These are phyloP conservation scores for Saccharomycopsis fermentans DNA, from an alignment of 805 yeast genomes.

Conservation along the genomic window DNA sequence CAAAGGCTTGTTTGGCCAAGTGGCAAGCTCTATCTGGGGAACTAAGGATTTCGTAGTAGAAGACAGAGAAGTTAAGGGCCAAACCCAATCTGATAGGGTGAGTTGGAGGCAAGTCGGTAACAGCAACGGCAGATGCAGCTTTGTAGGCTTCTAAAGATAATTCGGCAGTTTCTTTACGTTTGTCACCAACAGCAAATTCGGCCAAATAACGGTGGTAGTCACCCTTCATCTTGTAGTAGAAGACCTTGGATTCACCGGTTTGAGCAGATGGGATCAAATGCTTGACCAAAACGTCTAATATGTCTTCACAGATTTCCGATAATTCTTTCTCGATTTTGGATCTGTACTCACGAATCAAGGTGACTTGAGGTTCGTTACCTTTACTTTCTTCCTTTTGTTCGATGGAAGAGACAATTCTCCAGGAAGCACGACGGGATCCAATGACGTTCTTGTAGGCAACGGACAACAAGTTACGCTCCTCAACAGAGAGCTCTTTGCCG, in stretches of 20 bases:
- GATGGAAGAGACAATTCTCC: constrained; percentile 97
- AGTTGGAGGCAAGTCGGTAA: constrained; percentile 94
- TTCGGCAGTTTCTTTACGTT: constrained; percentile 87
- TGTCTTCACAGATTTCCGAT: constrained; percentile 88
- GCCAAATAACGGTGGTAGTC: constrained; percentile 99
- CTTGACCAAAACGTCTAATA: constrained; percentile 74
- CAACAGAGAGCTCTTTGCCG: constrained; percentile 91
- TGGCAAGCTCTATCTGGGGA: constrained; percentile 99
- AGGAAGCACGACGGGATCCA: constrained; percentile 98
- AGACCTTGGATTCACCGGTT: constrained; percentile 95
- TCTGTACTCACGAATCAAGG: constrained; percentile 88
- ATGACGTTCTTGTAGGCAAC: constrained; percentile 98
- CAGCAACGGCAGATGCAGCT: constrained; percentile 94
- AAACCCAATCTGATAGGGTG: constrained; percentile 97
- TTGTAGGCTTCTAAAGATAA: constrained; percentile 90
- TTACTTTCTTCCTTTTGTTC: constrained; percentile 97
- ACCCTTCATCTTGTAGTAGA: constrained; percentile 99
- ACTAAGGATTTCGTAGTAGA: constrained; percentile 95
- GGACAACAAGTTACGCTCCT: constrained; percentile 93
- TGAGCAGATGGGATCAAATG: constrained; percentile 91
- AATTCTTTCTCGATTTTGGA: constrained; percentile 89
- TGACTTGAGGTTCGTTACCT: constrained; percentile 86
- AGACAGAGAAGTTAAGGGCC: constrained; percentile 95
- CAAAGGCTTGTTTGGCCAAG: constrained; percentile 97
- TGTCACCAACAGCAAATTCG: constrained; percentile 86